These are phyloP conservation scores for Chalciporus sphaerocephalus DNA, from an alignment of 768 basidiomycete species.

Conservation along the genomic window DNA sequence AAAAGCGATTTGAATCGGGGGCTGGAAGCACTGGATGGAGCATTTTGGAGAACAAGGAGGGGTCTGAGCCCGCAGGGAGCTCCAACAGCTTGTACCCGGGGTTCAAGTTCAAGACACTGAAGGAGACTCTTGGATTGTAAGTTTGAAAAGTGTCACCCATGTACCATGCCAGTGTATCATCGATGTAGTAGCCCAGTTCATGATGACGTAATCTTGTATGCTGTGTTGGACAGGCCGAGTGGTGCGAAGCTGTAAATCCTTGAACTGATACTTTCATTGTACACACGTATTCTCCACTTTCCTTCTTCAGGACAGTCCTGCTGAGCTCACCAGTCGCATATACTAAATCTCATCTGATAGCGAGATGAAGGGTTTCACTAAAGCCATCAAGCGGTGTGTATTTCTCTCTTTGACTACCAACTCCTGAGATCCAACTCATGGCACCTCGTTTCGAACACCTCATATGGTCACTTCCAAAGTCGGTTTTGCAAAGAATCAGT, in stretches of 20 bases:
- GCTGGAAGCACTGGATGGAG: conserved; percentile 24
- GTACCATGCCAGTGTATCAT: no score
- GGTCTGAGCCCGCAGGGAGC: conserved; percentile 16
- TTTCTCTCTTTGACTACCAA: background rate
- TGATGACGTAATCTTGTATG: background rate
- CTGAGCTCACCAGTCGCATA: background rate
- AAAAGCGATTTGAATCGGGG: conserved; percentile 13
- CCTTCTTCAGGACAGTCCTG: background rate
- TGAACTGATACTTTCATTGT: background rate
- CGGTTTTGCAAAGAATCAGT: conserved; percentile 90
- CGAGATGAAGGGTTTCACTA: conserved; percentile 80
- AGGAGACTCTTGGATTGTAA: conserved; percentile 5
- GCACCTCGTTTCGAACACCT: conserved; percentile 61
- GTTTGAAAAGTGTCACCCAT: no score
- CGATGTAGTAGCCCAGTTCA: no score
- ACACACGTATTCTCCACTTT: background rate
- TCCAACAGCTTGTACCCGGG: conserved; percentile 21
- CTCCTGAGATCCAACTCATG: conserved; percentile 2
- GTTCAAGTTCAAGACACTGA: conserved; percentile 20
- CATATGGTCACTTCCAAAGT: conserved; percentile 83
- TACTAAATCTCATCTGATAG: background rate
- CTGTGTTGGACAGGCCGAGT: background rate
- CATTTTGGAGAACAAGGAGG: conserved; percentile 3
- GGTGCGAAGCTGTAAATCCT: background rate
- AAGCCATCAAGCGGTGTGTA: conserved; percentile 68